These are phyloP conservation scores for Suillus subluteus DNA, from an alignment of 768 basidiomycete genomes.

Conservation along the genomic window DNA sequence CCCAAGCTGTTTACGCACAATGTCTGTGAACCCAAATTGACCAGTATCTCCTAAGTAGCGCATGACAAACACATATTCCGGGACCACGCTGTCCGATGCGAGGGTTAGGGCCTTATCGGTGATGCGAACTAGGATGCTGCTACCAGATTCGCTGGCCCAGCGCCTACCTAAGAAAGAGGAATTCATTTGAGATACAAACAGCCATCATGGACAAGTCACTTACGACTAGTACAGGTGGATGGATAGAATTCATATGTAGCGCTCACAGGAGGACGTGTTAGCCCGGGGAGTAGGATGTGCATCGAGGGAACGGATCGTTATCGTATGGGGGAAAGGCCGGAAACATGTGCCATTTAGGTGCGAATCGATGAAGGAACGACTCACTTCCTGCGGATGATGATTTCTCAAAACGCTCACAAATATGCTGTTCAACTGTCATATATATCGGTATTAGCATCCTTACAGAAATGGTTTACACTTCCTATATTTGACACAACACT, in stretches of 20 bases:
- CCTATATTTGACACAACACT: neutral
- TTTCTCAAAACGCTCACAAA: neutral
- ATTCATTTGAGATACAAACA: neutral
- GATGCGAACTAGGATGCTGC: conserved; percentile 2
- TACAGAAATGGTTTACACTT: neutral
- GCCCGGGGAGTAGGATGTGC: neutral
- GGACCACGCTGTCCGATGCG: too few relatives aligned
- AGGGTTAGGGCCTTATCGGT: conserved; percentile 22
- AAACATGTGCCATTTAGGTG: too few relatives aligned
- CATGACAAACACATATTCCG: conserved; percentile 36
- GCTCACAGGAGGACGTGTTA: neutral
- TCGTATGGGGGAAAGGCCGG: neutral
- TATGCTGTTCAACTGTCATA: neutral
- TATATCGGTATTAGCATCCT: neutral
- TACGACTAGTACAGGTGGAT: conserved; percentile 6
- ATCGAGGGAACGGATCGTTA: neutral
- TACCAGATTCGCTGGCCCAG: conserved; percentile 49
- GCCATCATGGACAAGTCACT: neutral
- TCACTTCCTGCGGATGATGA: neutral
- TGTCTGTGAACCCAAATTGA: neutral
- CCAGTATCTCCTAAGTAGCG: conserved; percentile 15
- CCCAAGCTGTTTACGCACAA: conserved; percentile 11
- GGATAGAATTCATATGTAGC: neutral
- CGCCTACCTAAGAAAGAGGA: conserved; percentile 40
- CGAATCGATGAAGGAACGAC: too few relatives aligned